Conservation (phyloP, 2,329 filamentous ascomycete species). For the Penicillium sp. region DNA sequence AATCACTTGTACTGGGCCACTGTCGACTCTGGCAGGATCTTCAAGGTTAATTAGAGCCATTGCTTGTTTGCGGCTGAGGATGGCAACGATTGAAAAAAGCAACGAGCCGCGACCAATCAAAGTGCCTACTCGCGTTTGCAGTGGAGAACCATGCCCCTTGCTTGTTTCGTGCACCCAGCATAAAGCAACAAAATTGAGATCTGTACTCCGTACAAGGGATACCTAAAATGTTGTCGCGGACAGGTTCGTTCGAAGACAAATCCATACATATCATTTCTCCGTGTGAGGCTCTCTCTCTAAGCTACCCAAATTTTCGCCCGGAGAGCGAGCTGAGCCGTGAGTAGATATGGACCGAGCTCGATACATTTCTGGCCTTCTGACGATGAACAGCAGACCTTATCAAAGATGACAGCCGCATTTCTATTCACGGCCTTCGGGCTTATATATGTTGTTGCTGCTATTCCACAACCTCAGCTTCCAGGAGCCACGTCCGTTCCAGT, state of each 20-base stretch:
- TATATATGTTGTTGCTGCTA: not conserved
- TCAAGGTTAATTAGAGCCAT: not conserved
- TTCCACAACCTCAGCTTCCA: not conserved
- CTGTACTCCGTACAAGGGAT: not conserved
- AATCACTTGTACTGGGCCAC: no score
- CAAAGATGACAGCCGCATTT: not conserved
- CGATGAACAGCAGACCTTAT: not conserved
- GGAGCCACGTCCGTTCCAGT: not conserved
- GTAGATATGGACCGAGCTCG: not conserved
- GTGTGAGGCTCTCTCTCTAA: not conserved
- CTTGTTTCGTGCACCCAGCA: not conserved
- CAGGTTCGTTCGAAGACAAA: not conserved
- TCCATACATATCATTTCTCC: not conserved
- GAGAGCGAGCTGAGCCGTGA: not conserved
- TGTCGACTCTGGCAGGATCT: no score
- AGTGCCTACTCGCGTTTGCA: not conserved
- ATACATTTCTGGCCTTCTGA: not conserved
- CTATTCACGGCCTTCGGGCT: not conserved
- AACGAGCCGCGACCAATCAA: not conserved
- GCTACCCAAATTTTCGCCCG: not conserved
- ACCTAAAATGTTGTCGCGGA: not conserved
- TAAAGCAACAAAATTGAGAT: not conserved
- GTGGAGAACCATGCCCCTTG: not conserved
- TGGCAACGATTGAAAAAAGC: not conserved
- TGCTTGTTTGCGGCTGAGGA: not conserved